Conservation (phyloP, 2,329 filamentous ascomycete genomes). For the Shiraia sp. region DNA sequence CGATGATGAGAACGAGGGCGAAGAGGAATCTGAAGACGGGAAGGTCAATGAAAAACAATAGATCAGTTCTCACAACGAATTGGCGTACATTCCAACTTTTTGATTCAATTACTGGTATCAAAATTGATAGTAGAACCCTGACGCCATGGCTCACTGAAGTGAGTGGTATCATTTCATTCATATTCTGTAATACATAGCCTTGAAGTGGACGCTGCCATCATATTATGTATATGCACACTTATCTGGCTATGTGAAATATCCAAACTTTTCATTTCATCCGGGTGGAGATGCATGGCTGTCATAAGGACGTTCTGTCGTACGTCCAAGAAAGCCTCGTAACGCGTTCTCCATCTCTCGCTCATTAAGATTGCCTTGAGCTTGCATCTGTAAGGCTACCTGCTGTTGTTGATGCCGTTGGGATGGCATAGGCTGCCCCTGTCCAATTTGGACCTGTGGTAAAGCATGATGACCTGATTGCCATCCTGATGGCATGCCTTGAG, state of each 20-base stretch:
- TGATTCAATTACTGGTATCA: neutral
- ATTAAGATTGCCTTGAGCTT: conserved; percentile 15
- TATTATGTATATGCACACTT: neutral
- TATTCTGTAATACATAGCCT: no score
- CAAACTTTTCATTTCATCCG: neutral
- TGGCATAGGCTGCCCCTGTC: neutral
- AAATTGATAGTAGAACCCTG: no score
- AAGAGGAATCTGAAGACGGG: neutral
- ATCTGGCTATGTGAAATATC: neutral
- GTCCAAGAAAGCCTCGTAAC: conserved; percentile 28
- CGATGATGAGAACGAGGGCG: neutral
- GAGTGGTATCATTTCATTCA: no score
- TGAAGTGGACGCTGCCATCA: no score
- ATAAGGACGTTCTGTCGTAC: no score
- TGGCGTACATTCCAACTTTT: neutral
- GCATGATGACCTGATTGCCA: no score
- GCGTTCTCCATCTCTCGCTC: conserved; percentile 34
- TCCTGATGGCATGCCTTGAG: no score
- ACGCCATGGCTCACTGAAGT: no score
- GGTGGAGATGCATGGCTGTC: no score
- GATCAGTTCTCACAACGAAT: neutral
- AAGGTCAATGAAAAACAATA: neutral
- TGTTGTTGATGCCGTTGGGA: conserved; percentile 13
- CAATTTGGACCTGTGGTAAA: neutral
- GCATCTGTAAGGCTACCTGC: conserved; percentile 6